Evolutionary conservation across 805 yeast genomes (phyloP), one percentile per base, ranked within the genome.

Genomic region (Starmerella lactis-condensi): DNA sequence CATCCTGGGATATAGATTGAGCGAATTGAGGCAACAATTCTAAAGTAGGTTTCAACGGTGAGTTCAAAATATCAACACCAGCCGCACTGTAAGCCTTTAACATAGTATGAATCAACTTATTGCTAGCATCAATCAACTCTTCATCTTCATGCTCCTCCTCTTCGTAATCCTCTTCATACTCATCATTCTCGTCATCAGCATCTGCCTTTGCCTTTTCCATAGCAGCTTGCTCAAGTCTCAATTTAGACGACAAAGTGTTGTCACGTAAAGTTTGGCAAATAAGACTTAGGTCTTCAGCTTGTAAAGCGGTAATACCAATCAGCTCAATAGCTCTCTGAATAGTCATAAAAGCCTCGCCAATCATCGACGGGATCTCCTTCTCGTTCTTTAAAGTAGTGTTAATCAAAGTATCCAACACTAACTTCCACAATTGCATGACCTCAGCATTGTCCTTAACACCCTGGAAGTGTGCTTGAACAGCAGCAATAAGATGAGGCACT

Each of bases 131-230:
- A 31, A 82, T 56, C 28, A 89, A 58, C 48, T 83, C 94, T 48
- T 82, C 95, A 51, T 89, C 96, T 1, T 89, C 73, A 43, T 63
- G 69, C 45, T 76, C 92, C 36, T 68, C 73, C 34, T 83, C 95
- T 33, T 70, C 77, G 36, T 75, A 92, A 5, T 72, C 60, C 27
- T 79, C 94, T 55, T 81, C 94, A 36, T 75, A 75, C 51, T 74
- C 82, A 45, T 78, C 93, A 48, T 79, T 93, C 40, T 33, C 39
- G 15, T 28, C 39, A 22, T 38, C 37, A 15, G 43, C 54, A 10
- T 14, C 34, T 5, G 14, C 16, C 13, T 10, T 6, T 11, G 7
- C 11, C 19, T 44, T 47, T 8, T 45, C 46, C 13, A 43, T 52
- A 10, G 48, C 48, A n/a, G 54, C 47, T 26, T 65, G 74, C 37